Base-by-base conservation (phyloP, 352 stramenopile genomes). In the Pythium guiyangense region DNA sequence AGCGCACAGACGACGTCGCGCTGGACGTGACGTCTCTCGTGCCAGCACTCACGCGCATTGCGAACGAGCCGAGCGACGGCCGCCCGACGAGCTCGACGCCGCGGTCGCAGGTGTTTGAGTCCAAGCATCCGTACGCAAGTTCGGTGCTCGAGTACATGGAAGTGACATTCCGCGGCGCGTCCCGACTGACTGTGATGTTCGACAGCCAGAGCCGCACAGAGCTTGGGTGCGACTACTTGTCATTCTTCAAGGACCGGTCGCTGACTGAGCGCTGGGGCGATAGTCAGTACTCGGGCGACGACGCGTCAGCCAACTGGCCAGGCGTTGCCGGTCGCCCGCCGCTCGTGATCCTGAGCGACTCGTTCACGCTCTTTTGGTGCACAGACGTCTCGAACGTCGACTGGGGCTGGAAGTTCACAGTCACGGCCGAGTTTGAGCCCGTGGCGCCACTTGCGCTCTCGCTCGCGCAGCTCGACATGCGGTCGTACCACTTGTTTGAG, bases 361-460 rank as follows among this genome's bases (percentile, higher is more conserved):
- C 81, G 6, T 96, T 96, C 50, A 87, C 72, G 22, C 53, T 97
- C 18, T 62, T 94, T n/a, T 97, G 92, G 82, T 76, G 66, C 51
- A 92, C 86, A 0, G 90, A 97, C 66, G 70, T 69, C 0, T 87
- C 80, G 9, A 97, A 96, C 60, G 85, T 92, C 27, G 88, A 96
- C 26, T 97, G 90, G 90, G 86, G 86, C 0, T 94, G 83, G 74
- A 84, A 88, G 49, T 92, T 94, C 46, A 88, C 71, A 11, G 80
- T 94, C 0, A 70, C 66, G 17, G 79, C 82, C 6, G 74, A 86
- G 26, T 94, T 88, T 64, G 53, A 71, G 11, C 63, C 71, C 1
- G 60, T 79, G 11, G 55, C 62, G 29, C 71, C 83, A 11, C 51
- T 84, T 6, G 58, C 81, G 18, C 67, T 89, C 34, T 67, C 54